Conservation (phyloP, 139 green algal genomes). For the Axilococcus clingmanii region DNA sequence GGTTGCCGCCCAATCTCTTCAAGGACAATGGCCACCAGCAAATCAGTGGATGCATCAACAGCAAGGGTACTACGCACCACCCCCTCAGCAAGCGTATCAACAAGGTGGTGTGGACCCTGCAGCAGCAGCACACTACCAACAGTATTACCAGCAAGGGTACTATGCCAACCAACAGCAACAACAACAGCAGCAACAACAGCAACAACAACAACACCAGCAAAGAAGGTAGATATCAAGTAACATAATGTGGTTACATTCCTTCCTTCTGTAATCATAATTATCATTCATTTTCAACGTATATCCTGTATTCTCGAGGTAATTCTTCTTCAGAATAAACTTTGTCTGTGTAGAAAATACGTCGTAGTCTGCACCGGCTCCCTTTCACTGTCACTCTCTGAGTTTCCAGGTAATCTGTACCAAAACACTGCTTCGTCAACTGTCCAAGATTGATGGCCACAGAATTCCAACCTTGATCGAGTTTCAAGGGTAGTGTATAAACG, state of each 20-base stretch:
- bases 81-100: too few relatives aligned
- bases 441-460: slow-evolving; percentile 95
- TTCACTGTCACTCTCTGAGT: neutral
- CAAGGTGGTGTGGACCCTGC: neutral
- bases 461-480: slow-evolving; percentile 95
- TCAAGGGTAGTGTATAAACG: slow-evolving; percentile 98
- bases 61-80: slow-evolving; percentile 1
- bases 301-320: slow-evolving; percentile 85
- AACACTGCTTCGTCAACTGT: slow-evolving; percentile 84
- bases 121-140: slow-evolving; percentile 1
- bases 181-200: slow-evolving; percentile 5
- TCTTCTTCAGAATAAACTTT: slow-evolving; percentile 94
- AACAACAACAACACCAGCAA: slow-evolving; percentile 4
- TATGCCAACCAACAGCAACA: neutral
- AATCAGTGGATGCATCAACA: slow-evolving; percentile 5
- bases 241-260: too few relatives aligned
- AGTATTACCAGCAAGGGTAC: slow-evolving; percentile 5
- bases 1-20: neutral
- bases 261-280: neutral
- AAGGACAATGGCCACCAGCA: slow-evolving; percentile 6
- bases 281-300: slow-evolving; percentile 1
- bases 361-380: slow-evolving; percentile 72
- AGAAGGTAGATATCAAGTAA: neutral
- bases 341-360: slow-evolving; percentile 95
- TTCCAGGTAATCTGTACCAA: neutral